A percentile compares a stretch with the other conserved stretches of the same genome.
Evolutionary conservation across 1,284 basidiomycete species (phyloP).

Genomic region (Coriolopsis trogii): DNA sequence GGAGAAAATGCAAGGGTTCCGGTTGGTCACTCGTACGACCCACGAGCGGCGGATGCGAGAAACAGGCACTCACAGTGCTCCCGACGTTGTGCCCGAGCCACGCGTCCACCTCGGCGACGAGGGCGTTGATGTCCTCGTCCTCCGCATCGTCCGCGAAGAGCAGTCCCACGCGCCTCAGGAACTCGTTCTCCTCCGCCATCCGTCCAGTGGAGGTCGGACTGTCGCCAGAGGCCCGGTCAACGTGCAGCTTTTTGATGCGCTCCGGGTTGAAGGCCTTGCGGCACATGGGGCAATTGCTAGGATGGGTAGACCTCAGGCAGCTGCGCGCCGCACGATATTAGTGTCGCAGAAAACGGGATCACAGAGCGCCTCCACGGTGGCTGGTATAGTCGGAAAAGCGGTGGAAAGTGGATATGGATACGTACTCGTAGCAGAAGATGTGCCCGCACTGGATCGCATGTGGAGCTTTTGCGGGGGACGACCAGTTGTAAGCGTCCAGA

Average conservation of each 20-base stretch:
- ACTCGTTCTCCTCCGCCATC: constrained; percentile 31
- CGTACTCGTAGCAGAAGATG: constrained; percentile 66
- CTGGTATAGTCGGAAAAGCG: too few species aligned
- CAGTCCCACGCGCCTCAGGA: constrained; percentile 50
- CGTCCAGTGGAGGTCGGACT: constrained; percentile 7
- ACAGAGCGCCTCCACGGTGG: too few species aligned
- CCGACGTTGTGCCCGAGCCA: constrained; percentile 42
- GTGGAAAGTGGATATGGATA: constrained; percentile 14
- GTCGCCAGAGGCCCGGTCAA: constrained; percentile 43
- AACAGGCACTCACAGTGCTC: constrained; percentile 15
- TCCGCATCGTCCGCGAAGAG: constrained; percentile 46
- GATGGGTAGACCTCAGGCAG: constrained; percentile 52
- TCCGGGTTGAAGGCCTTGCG: constrained; percentile 56
- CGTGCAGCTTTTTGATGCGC: constrained; percentile 61
- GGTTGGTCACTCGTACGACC: neutral
- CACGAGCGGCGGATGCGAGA: neutral
- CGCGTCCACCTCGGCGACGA: constrained; percentile 47
- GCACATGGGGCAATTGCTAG: constrained; percentile 64
- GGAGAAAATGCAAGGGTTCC: neutral
- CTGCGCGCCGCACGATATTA: constrained; percentile 39
- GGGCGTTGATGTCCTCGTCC: constrained; percentile 44
- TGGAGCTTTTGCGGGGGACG: constrained; percentile 48
- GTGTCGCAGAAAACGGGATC: too few species aligned
- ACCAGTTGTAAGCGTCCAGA: constrained; percentile 58
- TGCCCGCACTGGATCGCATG: constrained; percentile 74